Percentiles rank a stretch among this genome's conserved stretches.
phyloP scores from a whole-genome alignment of 345 rosid species.

The Salix brachista region DNA sequence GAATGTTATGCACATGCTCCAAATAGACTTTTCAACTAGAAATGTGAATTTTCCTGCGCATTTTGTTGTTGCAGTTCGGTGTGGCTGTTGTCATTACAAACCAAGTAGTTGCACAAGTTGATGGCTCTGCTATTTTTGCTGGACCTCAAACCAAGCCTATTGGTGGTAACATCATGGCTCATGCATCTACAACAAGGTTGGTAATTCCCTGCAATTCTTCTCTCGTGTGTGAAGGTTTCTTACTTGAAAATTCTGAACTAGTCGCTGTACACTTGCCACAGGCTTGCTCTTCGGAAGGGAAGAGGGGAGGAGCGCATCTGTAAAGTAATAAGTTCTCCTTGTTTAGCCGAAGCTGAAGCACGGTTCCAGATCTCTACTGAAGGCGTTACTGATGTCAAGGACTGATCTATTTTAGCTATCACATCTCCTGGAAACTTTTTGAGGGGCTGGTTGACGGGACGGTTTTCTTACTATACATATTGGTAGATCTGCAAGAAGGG shows the following conservation, averaged over 20 bases:
- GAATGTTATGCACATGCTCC: background rate
- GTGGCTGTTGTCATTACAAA: conserved; percentile 92
- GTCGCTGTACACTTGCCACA: conserved; percentile 13
- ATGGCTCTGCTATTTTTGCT: conserved; percentile 88
- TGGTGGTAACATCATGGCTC: conserved; percentile 97
- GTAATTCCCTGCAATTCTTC: background rate
- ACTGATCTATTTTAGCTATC: conserved; percentile 30
- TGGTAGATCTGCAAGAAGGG: background rate
- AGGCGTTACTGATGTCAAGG: conserved; percentile 86
- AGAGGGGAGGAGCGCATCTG: conserved; percentile 96
- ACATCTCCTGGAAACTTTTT: background rate
- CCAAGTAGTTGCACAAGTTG: conserved; percentile 99
- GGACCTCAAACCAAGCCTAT: conserved; percentile 99
- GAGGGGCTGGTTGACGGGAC: background rate
- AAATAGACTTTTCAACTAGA: background rate
- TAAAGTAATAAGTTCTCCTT: conserved; percentile 95
- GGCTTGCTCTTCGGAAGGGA: conserved; percentile 88
- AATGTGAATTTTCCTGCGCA: background rate
- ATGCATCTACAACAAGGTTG: conserved; percentile 97
- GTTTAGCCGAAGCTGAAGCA: conserved; percentile 90
- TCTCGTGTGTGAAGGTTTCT: background rate
- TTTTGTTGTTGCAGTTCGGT: conserved; percentile 55
- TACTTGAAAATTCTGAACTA: background rate
- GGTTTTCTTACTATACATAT: background rate
- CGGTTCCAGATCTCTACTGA: conserved; percentile 80